phyloP scores from a whole-genome alignment of 1,284 basidiomycete species.

The Cutaneotrichosporon cutaneum region DNA sequence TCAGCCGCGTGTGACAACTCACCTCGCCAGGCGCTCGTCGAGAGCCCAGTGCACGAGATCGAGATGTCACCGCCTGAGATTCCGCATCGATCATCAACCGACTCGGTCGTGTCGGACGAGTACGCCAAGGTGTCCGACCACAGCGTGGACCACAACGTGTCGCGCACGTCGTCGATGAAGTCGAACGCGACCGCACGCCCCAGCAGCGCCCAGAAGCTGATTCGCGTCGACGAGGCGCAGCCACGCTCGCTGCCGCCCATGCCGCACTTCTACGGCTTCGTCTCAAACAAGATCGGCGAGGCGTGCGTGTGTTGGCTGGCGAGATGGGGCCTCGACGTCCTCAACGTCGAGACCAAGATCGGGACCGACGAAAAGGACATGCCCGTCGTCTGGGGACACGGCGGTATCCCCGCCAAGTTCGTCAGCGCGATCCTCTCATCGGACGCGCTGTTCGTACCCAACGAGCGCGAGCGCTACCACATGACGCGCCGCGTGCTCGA shows the following conservation, averaged over 20 bases:
- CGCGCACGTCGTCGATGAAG: slow-evolving; percentile 15
- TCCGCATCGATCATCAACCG: slow-evolving; percentile 15
- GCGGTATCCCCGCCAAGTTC: slow-evolving; percentile 71
- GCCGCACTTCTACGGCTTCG: slow-evolving; percentile 70
- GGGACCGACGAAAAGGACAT: background rate
- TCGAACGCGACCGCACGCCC: slow-evolving; percentile 20
- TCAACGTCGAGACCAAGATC: slow-evolving; percentile 63
- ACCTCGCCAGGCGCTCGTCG: background rate
- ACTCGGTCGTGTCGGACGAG: slow-evolving; percentile 20
- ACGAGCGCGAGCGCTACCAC: slow-evolving; percentile 76
- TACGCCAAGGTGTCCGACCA: slow-evolving; percentile 13
- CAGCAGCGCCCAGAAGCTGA: background rate
- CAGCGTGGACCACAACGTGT: slow-evolving; percentile 12
- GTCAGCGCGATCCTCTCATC: slow-evolving; percentile 70
- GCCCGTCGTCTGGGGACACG: slow-evolving; percentile 62
- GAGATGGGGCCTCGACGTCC: slow-evolving; percentile 78
- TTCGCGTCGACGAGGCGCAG: slow-evolving; percentile 11
- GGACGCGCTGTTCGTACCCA: slow-evolving; percentile 75
- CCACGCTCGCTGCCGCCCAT: background rate
- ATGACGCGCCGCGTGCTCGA: slow-evolving; percentile 75
- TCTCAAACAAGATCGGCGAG: slow-evolving; percentile 87
- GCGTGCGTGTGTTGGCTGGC: slow-evolving; percentile 83
- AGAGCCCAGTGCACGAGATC: background rate
- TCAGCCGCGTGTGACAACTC: background rate
- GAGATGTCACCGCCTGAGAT: background rate